Conservation (phyloP, 202 grass and related monocot genomes). For the Brachypodium distachyon region DNA sequence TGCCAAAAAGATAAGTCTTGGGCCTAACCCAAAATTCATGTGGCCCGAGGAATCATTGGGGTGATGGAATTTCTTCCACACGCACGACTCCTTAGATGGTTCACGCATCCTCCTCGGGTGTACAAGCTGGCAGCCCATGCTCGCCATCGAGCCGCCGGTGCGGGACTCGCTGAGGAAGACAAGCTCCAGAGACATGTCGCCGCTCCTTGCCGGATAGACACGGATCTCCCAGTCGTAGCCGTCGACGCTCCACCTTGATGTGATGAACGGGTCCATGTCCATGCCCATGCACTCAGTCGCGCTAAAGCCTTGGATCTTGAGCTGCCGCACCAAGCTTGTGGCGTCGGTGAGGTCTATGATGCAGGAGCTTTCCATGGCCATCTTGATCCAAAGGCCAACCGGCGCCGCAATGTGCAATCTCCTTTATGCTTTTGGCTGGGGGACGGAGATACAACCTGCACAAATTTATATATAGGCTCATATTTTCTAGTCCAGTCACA, state of each 20-base stretch:
- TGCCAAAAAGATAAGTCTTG: too few species aligned
- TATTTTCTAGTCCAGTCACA: too few species aligned
- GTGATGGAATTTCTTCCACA: neutral
- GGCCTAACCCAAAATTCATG: too few species aligned
- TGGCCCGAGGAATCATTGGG: neutral
- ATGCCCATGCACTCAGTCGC: neutral
- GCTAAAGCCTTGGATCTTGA: neutral
- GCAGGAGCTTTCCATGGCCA: neutral
- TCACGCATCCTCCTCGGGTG: neutral
- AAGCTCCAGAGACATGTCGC: neutral
- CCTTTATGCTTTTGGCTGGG: too few species aligned
- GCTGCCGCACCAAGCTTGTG: neutral
- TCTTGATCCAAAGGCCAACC: too few species aligned
- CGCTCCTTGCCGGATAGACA: neutral
- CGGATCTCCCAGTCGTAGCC: neutral
- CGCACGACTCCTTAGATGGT: neutral
- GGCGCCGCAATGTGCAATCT: too few species aligned
- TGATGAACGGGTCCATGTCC: neutral
- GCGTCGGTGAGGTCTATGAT: neutral
- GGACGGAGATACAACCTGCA: too few species aligned
- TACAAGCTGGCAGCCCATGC: neutral
- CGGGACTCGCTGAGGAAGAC: neutral
- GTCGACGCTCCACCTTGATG: neutral
- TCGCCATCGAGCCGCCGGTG: neutral
- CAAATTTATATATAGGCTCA: too few species aligned